These are phyloP conservation scores for Ashbya aceris DNA, from an alignment of 1,139 yeast genomes.

Conservation along the genomic window DNA sequence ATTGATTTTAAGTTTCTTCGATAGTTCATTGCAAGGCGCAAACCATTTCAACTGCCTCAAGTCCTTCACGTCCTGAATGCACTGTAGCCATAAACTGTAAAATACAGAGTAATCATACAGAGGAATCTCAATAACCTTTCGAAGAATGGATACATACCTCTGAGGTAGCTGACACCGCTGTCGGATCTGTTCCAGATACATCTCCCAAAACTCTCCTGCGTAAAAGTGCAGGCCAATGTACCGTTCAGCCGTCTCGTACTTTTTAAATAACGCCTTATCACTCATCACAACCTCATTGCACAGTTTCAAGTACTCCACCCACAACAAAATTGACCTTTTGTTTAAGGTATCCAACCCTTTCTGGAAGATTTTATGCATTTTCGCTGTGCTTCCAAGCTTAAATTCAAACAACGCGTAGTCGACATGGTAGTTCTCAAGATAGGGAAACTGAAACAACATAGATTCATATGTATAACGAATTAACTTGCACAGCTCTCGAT, in stretches of 20 bases:
- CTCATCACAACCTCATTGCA: slow-evolving; percentile 35
- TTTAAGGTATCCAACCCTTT: slow-evolving; percentile 38
- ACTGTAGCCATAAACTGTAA: slow-evolving; percentile 37
- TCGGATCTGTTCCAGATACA: slow-evolving; percentile 51
- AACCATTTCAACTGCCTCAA: slow-evolving; percentile 26
- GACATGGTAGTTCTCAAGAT: slow-evolving; percentile 71
- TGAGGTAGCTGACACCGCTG: slow-evolving; percentile 33
- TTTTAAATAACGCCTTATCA: slow-evolving; percentile 30
- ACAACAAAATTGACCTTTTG: slow-evolving; percentile 48
- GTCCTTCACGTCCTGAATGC: slow-evolving; percentile 34
- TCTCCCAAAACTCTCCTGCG: slow-evolving; percentile 66
- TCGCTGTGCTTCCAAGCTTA: slow-evolving; percentile 44
- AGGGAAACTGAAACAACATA: slow-evolving; percentile 56
- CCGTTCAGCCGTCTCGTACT: slow-evolving; percentile 55
- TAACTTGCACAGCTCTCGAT: slow-evolving; percentile 13
- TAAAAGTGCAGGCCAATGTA: slow-evolving; percentile 66
- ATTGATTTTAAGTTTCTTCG: slow-evolving; percentile 28
- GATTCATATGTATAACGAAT: slow-evolving; percentile 43
- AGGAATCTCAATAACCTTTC: slow-evolving; percentile 63
- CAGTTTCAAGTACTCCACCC: slow-evolving; percentile 61
- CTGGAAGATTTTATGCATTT: slow-evolving; percentile 44
- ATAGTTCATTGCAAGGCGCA: slow-evolving; percentile 24
- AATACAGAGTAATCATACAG: slow-evolving; percentile 64
- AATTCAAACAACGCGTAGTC: slow-evolving; percentile 63
- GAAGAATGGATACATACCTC: slow-evolving; percentile 40